Percentiles rank a stretch among this genome's conserved stretches.
phyloP scores from a whole-genome alignment of 2,329 filamentous ascomycete genomes.

The Calycina herbarum region DNA sequence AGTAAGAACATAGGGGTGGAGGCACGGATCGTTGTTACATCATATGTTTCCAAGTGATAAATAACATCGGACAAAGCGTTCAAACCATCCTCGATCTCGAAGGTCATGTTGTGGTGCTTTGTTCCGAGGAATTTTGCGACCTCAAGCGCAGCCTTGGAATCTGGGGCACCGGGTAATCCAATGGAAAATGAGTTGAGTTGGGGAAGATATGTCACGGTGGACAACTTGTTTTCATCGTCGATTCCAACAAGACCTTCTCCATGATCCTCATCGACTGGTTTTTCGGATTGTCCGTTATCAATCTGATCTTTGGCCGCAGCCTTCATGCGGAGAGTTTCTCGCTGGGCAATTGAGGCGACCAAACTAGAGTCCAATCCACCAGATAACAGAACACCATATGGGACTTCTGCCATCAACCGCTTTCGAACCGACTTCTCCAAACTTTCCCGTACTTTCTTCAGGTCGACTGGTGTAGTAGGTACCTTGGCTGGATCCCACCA shows the following conservation, averaged over 20 bases:
- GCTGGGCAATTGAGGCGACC: constrained; percentile 91
- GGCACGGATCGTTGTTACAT: constrained; percentile 96
- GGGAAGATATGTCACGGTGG: constrained; percentile 85
- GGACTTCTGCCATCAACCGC: constrained; percentile 97
- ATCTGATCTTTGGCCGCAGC: constrained; percentile 55
- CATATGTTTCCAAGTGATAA: constrained; percentile 95
- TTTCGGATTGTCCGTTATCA: constrained; percentile 44
- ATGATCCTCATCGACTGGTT: constrained; percentile 55
- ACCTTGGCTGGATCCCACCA: constrained; percentile 87
- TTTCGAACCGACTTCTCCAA: constrained; percentile 93
- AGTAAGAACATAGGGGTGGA: constrained; percentile 99
- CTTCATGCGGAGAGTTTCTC: constrained; percentile 80
- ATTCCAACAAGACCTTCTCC: constrained; percentile 85
- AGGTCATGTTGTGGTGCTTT: constrained; percentile 97
- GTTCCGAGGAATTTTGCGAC: constrained; percentile 97
- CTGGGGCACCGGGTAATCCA: constrained; percentile 87
- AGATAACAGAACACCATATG: constrained; percentile 92
- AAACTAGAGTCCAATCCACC: constrained; percentile 95
- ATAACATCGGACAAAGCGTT: constrained; percentile 97
- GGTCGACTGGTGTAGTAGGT: constrained; percentile 77
- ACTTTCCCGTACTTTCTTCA: constrained; percentile 76
- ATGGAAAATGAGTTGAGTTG: constrained; percentile 99
- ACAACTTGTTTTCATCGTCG: constrained; percentile 86
- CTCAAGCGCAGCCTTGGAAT: constrained; percentile 87
- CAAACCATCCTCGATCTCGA: constrained; percentile 95